A percentile compares a stretch with the other conserved stretches of the same genome.
Evolutionary conservation across 2,329 filamentous ascomycete species (phyloP).

Genomic region (Apiospora kogelbergensis): DNA sequence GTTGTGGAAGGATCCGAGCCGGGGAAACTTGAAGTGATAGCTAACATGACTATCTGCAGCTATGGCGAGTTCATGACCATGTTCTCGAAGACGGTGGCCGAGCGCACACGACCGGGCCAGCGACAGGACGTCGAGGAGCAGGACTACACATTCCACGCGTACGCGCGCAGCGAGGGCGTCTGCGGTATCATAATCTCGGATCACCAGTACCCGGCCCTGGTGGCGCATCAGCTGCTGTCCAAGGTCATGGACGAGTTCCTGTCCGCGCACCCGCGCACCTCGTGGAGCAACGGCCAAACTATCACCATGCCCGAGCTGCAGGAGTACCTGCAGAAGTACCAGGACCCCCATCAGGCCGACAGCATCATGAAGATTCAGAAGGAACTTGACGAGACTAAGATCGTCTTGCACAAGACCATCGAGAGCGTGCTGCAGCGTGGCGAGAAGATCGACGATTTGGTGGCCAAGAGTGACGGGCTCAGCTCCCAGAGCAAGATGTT

Average conservation of each 20-base stretch:
- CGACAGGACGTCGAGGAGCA: conserved; percentile 84
- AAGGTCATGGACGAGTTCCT: conserved; percentile 90
- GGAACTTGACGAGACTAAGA: conserved; percentile 96
- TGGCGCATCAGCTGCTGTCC: conserved; percentile 82
- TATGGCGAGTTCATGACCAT: conserved; percentile 74
- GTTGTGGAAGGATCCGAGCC: neutral
- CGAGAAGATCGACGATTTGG: conserved; percentile 94
- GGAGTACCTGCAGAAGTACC: conserved; percentile 72
- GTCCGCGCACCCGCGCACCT: conserved; percentile 67
- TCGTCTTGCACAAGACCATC: conserved; percentile 95
- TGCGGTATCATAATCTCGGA: conserved; percentile 77
- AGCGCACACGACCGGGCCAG: conserved; percentile 77
- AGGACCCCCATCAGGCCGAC: conserved; percentile 86
- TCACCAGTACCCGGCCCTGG: conserved; percentile 72
- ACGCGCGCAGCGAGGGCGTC: conserved; percentile 72
- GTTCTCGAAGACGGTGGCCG: conserved; percentile 84
- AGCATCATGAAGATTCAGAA: conserved; percentile 95
- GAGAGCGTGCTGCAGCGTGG: conserved; percentile 84
- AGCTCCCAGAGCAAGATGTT: conserved; percentile 97
- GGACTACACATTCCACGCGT: conserved; percentile 77
- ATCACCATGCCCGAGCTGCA: conserved; percentile 72
- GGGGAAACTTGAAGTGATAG: conserved; percentile 4
- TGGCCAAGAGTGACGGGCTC: conserved; percentile 88
- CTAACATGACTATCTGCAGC: conserved; percentile 27
- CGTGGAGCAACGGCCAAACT: conserved; percentile 59